Conservation (phyloP, 306 rosid species). For the Vachellia collinsii region DNA sequence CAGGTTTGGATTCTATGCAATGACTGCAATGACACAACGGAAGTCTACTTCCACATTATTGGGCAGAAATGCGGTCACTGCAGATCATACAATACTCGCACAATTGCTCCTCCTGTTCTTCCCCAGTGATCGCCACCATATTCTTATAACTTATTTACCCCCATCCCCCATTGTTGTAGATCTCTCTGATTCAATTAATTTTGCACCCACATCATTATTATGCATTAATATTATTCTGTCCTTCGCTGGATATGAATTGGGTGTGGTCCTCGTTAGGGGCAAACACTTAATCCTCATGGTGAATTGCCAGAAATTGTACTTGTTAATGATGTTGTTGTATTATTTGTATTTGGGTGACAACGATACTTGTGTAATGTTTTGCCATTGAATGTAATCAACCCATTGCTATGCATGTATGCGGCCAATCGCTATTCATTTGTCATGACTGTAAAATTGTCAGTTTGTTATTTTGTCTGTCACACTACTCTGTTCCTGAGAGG, state of each 20-base stretch:
- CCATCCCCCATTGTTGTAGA: conserved; percentile 14
- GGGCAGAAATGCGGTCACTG: conserved; percentile 97
- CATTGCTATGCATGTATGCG: neutral
- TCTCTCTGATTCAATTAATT: conserved; percentile 34
- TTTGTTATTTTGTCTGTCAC: neutral
- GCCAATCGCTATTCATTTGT: neutral
- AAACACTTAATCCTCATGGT: conserved; percentile 33
- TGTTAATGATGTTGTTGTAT: neutral
- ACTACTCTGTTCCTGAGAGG: neutral
- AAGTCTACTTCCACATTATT: conserved; percentile 81
- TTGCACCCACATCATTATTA: conserved; percentile 27
- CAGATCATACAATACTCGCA: conserved; percentile 87
- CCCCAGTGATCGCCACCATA: conserved; percentile 58
- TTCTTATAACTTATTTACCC: conserved; percentile 14
- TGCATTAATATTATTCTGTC: conserved; percentile 27
- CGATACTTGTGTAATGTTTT: neutral
- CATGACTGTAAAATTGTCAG: neutral
- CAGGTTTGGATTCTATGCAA: conserved; percentile 98
- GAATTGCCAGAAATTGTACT: conserved; percentile 25
- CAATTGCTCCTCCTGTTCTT: conserved; percentile 90
- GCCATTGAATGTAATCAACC: conserved; percentile 7
- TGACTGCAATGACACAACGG: conserved; percentile 94
- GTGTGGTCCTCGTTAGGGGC: conserved; percentile 31
- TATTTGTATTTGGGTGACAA: conserved; percentile 23
- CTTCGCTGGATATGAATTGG: conserved; percentile 34